These are phyloP conservation scores for Bipolaris victoriae DNA, from an alignment of 2,329 filamentous ascomycete genomes.

Conservation along the genomic window DNA sequence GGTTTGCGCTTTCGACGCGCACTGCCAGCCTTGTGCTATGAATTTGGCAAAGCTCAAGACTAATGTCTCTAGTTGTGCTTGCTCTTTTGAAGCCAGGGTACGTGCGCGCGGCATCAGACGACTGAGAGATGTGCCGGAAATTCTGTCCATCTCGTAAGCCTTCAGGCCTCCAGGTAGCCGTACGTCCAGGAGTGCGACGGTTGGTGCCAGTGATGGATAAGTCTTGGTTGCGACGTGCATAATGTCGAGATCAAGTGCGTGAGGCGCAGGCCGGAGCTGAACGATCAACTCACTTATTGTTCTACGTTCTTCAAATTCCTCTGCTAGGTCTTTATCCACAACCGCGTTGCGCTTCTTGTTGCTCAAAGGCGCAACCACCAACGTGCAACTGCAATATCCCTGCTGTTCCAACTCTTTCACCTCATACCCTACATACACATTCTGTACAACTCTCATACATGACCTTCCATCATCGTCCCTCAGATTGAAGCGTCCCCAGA, in stretches of 20 bases:
- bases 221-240: conserved; percentile 22
- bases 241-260: conserved; percentile 32
- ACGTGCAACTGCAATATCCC: conserved; percentile 21
- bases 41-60: conserved; percentile 38
- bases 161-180: conserved; percentile 18
- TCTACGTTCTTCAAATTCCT: neutral
- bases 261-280: conserved; percentile 36
- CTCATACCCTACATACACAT: conserved; percentile 3
- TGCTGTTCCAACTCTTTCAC: conserved; percentile 18
- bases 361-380: conserved; percentile 6
- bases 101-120: conserved; percentile 14
- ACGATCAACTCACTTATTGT: conserved; percentile 21
- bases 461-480: neutral
- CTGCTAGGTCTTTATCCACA: neutral
- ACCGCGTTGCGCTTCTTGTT: neutral
- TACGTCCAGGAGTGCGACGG: conserved; percentile 13
- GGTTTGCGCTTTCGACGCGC: neutral
- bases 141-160: conserved; percentile 35
- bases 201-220: conserved; percentile 36
- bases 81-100: conserved; percentile 1
- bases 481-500: conserved; percentile 9
- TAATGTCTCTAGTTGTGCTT: conserved; percentile 27
- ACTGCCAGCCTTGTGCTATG: conserved; percentile 35
- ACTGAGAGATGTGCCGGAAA: conserved; percentile 35
- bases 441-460: conserved; percentile 7